These are phyloP conservation scores for Leishmania turanica DNA, from an alignment of 208 protist genomes.

Conservation along the genomic window DNA sequence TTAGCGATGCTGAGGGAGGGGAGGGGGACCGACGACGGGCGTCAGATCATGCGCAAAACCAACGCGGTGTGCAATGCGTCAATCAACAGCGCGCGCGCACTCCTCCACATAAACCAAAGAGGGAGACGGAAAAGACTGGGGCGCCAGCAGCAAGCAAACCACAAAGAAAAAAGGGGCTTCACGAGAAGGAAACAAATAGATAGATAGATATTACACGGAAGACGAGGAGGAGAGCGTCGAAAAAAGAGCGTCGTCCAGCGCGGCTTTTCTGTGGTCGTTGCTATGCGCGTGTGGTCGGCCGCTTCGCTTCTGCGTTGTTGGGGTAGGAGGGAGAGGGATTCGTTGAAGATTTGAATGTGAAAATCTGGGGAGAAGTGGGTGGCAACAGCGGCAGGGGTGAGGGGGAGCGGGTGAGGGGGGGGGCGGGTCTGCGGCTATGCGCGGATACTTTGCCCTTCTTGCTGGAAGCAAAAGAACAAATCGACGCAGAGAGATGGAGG, in stretches of 20 bases:
- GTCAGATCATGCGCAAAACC: too few species aligned
- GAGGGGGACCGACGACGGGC: too few species aligned
- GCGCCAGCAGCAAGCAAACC: background rate
- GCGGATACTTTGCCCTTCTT: background rate
- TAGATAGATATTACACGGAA: too few species aligned
- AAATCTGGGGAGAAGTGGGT: background rate
- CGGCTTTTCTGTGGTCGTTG: background rate
- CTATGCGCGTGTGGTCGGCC: background rate
- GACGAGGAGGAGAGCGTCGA: background rate
- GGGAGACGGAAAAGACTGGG: too few species aligned
- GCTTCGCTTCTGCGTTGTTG: background rate
- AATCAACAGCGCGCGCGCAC: too few species aligned
- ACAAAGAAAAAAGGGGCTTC: background rate
- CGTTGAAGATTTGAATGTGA: background rate
- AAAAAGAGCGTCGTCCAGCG: background rate
- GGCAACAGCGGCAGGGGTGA: background rate
- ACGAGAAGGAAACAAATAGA: too few species aligned
- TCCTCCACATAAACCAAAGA: too few species aligned
- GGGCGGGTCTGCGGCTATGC: background rate
- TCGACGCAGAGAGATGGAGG: background rate
- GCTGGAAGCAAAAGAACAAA: background rate
- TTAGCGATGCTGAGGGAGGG: background rate
- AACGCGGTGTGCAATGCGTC: too few species aligned
- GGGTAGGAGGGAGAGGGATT: background rate
- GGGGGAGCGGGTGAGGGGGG: too few species aligned